Evolutionary conservation across 2,329 filamentous ascomycete genomes (phyloP).

Genomic region (Paecilomyces formosus): DNA sequence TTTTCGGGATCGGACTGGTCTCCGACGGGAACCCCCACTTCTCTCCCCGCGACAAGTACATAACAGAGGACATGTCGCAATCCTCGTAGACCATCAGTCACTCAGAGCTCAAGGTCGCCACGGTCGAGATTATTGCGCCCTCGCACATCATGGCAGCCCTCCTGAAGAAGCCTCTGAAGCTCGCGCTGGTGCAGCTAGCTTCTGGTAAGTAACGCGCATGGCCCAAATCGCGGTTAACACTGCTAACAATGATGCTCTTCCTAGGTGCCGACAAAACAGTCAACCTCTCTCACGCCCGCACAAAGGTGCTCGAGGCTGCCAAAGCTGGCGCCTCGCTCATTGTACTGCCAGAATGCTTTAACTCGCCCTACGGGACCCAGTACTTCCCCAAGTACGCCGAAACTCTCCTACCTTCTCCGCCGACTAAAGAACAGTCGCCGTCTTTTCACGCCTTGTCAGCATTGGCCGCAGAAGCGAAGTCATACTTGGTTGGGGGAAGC

Average conservation of each 20-base stretch:
- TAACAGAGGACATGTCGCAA: background rate
- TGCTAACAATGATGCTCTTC: conserved; percentile 1
- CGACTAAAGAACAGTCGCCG: conserved; percentile 61
- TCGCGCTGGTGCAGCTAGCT: conserved; percentile 75
- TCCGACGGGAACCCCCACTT: background rate
- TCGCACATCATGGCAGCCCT: conserved; percentile 46
- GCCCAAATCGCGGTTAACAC: background rate
- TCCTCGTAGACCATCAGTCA: background rate
- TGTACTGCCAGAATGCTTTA: conserved; percentile 97
- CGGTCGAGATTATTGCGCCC: background rate
- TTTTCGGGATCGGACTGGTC: background rate
- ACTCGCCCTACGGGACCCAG: conserved; percentile 88
- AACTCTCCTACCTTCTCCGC: conserved; percentile 70
- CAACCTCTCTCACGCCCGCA: conserved; percentile 75
- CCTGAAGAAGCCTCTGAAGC: conserved; percentile 68
- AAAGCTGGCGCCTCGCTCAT: conserved; percentile 71
- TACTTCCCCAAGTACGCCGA: conserved; percentile 93
- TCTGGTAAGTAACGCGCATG: conserved; percentile 44
- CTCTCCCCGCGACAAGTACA: background rate
- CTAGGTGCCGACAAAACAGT: conserved; percentile 69
- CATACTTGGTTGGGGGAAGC: conserved; percentile 83
- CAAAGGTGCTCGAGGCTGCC: conserved; percentile 76
- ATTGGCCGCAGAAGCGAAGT: conserved; percentile 69
- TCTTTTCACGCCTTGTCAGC: conserved; percentile 77
- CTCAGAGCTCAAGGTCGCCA: background rate